Conservation (phyloP, 805 yeast genomes). For the Pichia heedii region DNA sequence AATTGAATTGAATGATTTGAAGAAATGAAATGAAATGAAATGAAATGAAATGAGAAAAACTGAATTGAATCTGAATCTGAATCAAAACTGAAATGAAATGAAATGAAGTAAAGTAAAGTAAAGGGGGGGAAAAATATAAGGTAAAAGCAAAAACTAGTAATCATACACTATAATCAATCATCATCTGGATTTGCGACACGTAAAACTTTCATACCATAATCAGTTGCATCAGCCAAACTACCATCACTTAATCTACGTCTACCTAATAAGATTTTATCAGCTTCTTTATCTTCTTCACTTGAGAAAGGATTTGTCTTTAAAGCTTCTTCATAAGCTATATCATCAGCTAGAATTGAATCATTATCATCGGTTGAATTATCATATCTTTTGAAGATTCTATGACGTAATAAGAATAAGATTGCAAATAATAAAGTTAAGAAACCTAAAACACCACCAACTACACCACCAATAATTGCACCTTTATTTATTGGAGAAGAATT, state of each 20-base stretch:
- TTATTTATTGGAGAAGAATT: conserved; percentile 19
- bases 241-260: conserved; percentile 81
- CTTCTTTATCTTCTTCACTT: conserved; percentile 38
- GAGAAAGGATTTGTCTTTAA: conserved; percentile 55
- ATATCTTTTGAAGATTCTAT: conserved; percentile 27
- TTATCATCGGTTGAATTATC: conserved; percentile 20
- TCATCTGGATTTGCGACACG: conserved; percentile 85
- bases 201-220: conserved; percentile 68
- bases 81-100: background rate
- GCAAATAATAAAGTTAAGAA: conserved; percentile 19
- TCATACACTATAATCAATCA: background rate
- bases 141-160: background rate
- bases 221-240: conserved; percentile 77
- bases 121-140: too few species aligned
- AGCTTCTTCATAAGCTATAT: conserved; percentile 50
- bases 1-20: background rate
- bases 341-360: conserved; percentile 38
- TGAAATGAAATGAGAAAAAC: background rate
- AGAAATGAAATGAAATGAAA: background rate
- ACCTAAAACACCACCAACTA: conserved; percentile 29
- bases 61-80: background rate
- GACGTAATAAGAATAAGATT: conserved; percentile 27
- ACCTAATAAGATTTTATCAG: conserved; percentile 58
- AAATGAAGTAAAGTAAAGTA: too few species aligned
- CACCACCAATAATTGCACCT: conserved; percentile 31